These are phyloP conservation scores for Hypoxylon sp. DNA, from an alignment of 2,329 filamentous ascomycete genomes.

Conservation along the genomic window DNA sequence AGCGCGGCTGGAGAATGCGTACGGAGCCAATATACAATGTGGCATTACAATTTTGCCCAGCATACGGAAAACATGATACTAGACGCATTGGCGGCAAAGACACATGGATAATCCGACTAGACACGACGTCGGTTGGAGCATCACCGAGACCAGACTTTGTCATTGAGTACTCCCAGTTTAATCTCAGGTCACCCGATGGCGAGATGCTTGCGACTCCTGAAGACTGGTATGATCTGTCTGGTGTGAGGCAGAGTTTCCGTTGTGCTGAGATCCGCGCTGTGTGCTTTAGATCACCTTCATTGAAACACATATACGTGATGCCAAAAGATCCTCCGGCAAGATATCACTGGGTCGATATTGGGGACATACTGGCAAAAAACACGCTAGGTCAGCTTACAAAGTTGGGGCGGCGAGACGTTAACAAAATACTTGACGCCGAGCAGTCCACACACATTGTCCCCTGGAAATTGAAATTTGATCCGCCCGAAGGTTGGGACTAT, in stretches of 20 bases:
- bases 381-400: background rate
- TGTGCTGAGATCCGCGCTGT: no score
- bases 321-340: no score
- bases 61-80: background rate
- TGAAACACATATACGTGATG: conserved; percentile 1
- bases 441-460: background rate
- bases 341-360: conserved; percentile 1
- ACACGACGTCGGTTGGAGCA: background rate
- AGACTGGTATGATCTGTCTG: no score
- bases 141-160: background rate
- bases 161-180: conserved; percentile 1
- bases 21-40: background rate
- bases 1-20: conserved; percentile 1
- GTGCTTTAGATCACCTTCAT: conserved; percentile 1
- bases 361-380: background rate
- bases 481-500: conserved; percentile 5
- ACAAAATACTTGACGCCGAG: background rate
- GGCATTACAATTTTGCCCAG: no score
- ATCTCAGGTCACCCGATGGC: background rate
- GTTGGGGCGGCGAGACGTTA: background rate
- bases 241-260: no score
- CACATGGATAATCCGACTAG: background rate
- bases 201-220: no score
- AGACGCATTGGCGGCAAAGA: conserved; percentile 4
- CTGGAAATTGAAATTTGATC: background rate